Evolutionary conservation across 2,329 filamentous ascomycete species (phyloP), one percentile per base, ranked within the genome.

Genomic region (Uncinocarpus reesii): DNA sequence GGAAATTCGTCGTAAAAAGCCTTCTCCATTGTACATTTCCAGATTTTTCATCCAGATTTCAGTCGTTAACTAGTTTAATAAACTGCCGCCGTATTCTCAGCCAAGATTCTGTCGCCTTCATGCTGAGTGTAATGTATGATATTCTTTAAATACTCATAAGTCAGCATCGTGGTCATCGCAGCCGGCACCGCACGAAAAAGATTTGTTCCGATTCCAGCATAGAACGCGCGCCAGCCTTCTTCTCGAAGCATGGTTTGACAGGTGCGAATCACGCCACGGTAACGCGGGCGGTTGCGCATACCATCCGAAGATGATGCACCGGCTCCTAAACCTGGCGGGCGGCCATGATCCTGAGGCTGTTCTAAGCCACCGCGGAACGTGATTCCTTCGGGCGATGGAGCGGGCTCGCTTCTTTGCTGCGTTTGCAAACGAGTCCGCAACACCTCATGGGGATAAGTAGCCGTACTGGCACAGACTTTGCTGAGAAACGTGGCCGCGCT

Each of bases 371-470:
- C 67, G 24, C 68, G 58, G 57, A 73, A 75, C 2, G 72, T 62
- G 32, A 78, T 69, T 40, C 74, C 74, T 55, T 78, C 74, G 18
- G 74, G 69, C 15, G 73, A 66, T 23, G 59, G 48, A 4, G 60
- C 60, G 4, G 66, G 66, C 10, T 53, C 70, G 3, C 83, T 80
- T 52, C 88, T 78, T 60, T 92, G 82, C 64, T 98, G 92, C 1
- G 92, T 98, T 67, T 98, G 92, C 49, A 98, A 71, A 51, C 92
- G 77, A 42, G 92, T 98, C 37, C 92, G 81, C 44, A 98, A 82
- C 15, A 98, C 92, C 68, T 98, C 92, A 63, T 98, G 92, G 1
- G 92, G 92, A 63, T 98, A 98, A 15, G 92, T 98, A 7, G 89
- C 86, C 42, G 86, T 92, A 63, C 89, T 95, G 28, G 92, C 92